Percentiles rank a stretch among this genome's conserved stretches.
Evolutionary conservation across 2,329 filamentous ascomycete species (phyloP).

Genomic region (Sporothrix variecibatus): DNA sequence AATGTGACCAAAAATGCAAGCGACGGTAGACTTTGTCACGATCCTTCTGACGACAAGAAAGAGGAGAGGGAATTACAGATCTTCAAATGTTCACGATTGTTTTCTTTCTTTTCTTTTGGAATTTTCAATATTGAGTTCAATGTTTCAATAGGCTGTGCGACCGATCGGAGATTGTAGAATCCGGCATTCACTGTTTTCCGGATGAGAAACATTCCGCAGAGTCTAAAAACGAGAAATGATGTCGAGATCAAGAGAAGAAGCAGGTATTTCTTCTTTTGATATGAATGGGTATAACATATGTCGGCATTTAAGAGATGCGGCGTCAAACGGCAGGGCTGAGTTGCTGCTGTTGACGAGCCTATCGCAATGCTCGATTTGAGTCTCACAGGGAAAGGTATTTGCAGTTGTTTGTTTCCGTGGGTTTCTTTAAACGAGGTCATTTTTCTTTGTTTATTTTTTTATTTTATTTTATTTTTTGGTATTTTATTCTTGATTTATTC

Average conservation of each 20-base stretch:
- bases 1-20: constrained; percentile 12
- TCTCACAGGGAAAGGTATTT: not conserved
- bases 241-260: not conserved
- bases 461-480: too few species aligned
- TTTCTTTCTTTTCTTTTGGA: not conserved
- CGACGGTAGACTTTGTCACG: not conserved
- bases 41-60: not conserved
- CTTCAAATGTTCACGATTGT: not conserved
- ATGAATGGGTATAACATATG: not conserved
- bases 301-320: not conserved
- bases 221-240: not conserved
- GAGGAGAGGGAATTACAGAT: not conserved
- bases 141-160: too few species aligned
- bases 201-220: not conserved
- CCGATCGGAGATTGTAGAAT: not conserved
- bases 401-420: not conserved
- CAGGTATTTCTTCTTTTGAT: not conserved
- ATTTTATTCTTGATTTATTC: too few species aligned
- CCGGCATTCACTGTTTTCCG: not conserved
- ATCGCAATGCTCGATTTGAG: not conserved
- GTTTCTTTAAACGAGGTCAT: not conserved
- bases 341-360: not conserved
- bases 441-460: too few species aligned
- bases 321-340: not conserved
- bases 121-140: not conserved